Base-by-base conservation (phyloP, 306 rosid genomes). In the Cucurbita moschata region DNA sequence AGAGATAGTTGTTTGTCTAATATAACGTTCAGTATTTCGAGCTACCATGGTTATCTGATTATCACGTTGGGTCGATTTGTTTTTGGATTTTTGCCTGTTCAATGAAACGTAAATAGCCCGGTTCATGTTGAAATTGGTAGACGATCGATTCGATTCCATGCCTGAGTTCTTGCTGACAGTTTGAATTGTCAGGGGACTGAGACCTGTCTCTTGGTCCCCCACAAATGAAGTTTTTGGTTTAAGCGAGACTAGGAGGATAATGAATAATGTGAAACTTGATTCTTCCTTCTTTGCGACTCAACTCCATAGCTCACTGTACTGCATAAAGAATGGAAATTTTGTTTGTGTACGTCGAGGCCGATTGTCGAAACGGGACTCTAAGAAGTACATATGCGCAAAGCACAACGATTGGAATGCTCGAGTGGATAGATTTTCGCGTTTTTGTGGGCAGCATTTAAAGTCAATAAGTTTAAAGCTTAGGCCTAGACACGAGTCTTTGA, bases 371-470 rank as follows among this genome's bases (percentile, higher is more conserved):
- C 70, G 88, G 77, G 81, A 56, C 71, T 44, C 69, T 46, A 79
- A 80, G 47, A 77, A 71, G 83, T 75, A 79, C 15, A 61, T 79
- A 21, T 82, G 85, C 63, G 85, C 91, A 46, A 86, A 82, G 77
- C 80, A 78, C 26, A 76, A 83, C 50, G 77, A 78, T 35, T 82
- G 88, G 87, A 73, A 83, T 49, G 76, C 79, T 79, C 90, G 83
- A 77, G 78, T 65, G n/a, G 81, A 80, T 76, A 84, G 81, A 57
- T 86, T 90, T 69, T 78, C 97, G 0, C 80, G 77, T 62, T 79
- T 92, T 69, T 82, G 79, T 82, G 83, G 89, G 56, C 81, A 86
- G 54, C 86, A 87, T 82, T 91, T 89, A 58, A 85, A 87, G 81
- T 76, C 89, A 18, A 78, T 85, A 68, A 86, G 83, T 79, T 80